A percentile compares a stretch with the other conserved stretches of the same genome.
Conservation (phyloP, 2,329 filamentous ascomycete genomes). For the Phialophora macrospora region DNA sequence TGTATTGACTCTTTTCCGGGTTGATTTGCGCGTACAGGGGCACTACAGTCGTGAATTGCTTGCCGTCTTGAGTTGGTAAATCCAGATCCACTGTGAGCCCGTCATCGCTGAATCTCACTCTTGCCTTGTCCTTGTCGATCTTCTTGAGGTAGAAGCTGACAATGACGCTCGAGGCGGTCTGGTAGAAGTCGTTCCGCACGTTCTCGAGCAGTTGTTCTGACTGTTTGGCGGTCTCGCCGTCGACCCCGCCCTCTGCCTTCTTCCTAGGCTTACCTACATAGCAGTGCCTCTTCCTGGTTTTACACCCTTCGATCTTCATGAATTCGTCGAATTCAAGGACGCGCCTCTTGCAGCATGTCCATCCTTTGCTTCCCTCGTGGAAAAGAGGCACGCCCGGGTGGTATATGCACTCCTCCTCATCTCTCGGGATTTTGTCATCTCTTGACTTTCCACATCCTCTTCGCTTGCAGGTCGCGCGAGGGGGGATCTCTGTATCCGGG, state of each 20-base stretch:
- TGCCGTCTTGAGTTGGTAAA: conserved; percentile 82
- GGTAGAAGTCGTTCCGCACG: conserved; percentile 85
- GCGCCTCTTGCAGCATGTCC: conserved; percentile 92
- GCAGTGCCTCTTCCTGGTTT: conserved; percentile 77
- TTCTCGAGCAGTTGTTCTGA: conserved; percentile 31
- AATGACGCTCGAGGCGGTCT: conserved; percentile 82
- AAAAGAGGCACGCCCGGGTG: conserved; percentile 92
- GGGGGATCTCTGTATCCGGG: conserved; percentile 70
- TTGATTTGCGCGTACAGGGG: conserved; percentile 80
- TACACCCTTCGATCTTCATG: conserved; percentile 91
- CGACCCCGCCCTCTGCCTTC: conserved; percentile 66
- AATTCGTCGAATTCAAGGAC: conserved; percentile 98
- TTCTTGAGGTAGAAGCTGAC: conserved; percentile 96
- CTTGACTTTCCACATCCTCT: conserved; percentile 67
- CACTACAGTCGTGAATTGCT: conserved; percentile 76
- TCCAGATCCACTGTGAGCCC: conserved; percentile 68
- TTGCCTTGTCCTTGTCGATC: conserved; percentile 80
- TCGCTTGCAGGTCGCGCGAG: conserved; percentile 76
- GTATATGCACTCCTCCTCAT: conserved; percentile 78
- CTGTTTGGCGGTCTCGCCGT: conserved; percentile 57
- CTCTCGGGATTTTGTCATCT: conserved; percentile 58
- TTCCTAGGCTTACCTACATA: conserved; percentile 78
- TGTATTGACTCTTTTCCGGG: conserved; percentile 73
- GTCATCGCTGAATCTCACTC: conserved; percentile 68
- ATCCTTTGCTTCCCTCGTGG: conserved; percentile 97